Base-by-base conservation (phyloP, 768 basidiomycete genomes). In the Leccinum boreale region DNA sequence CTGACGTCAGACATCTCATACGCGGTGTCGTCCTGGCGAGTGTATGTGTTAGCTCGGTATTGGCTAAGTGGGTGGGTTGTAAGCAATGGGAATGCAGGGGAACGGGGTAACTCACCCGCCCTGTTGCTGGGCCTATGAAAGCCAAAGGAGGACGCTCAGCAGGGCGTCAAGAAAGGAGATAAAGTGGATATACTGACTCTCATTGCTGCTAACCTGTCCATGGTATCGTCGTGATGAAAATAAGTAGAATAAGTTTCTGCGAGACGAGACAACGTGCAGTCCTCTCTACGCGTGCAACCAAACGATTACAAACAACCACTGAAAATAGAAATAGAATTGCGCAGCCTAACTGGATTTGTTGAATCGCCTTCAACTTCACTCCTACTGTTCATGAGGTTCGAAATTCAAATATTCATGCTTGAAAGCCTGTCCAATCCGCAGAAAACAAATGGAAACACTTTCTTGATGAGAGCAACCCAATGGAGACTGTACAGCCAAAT, bases 131-230 rank as follows among this genome's bases (percentile, higher is more conserved):
- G 88, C 88, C 87, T 89, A 61, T 26, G 56, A 11, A 3, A 24
- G 3, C 21, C 11, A 31, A 3, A 17, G 29, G 35, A 21, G 24
- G 36, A 35, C 9, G 48, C 3, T 68, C 31, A 70, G 62, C 35
- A 48, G 10, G 49, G 28, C 14, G 42, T 11, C n/a, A 8, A 47
- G 3, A 2, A 50, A 14, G 23, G 52, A 29, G 5, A 7, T 0
- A 47, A 52, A 10, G 2, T 15, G 26, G 26, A 28, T 28, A 39
- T 3, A 71, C 85, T 58, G 58, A 90, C 90, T 77, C 90, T 84
- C 85, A 90, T 84, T 61, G 88, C 90, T 66, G 90, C 92, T 63
- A 95, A 82, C 81, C 93, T 85, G 78, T 95, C 92, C 83, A 93
- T 85, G 63, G 56, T 64, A 31, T 24, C 50, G 58, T 70, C 70